Evolutionary conservation across 805 yeast genomes (phyloP), one percentile per base, ranked within the genome.

Genomic region (Saccharomycopsis lassenensis): DNA sequence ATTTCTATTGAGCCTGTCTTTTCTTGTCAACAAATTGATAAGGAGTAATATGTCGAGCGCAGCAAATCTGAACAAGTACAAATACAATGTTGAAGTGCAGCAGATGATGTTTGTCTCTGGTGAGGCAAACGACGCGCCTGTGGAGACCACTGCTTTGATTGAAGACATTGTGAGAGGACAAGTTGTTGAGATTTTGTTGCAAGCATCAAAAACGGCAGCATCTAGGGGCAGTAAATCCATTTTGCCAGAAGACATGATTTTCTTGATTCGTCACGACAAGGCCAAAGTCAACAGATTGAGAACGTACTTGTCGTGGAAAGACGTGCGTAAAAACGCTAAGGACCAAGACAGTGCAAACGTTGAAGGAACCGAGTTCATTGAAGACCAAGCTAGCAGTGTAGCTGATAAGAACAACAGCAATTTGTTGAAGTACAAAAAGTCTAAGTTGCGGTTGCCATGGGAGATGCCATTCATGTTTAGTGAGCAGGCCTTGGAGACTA

Each of bases 101-200:
- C 91, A 83, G 62, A 91, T 91, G 98, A 91, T 91, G 98, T 91
- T 91, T 63, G 98, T 91, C 38, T 70, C 80, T 37, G 98, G 98
- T 2, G 97, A 91, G 55, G 74, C 91, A 1, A 83, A 82, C 47
- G 98, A 91, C 50, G 93, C 97, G 1, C 94, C 96, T 0, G 69
- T 79, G 11, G 94, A 83, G 46, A 84, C 96, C 0, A 82, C 95
- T 0, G 75, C 89, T n/a, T 59, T 91, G 36, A 85, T 89, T 29
- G 98, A 91, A 54, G 97, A 91, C 52, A 85, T 91, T 31, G 97
- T 91, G 2, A 67, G 93, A 30, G 91, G 91, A 1, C 98, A 91
- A 56, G 97, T 91, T 24, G 77, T 87, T 28, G 95, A 89, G 50
- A 74, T 91, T 33, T 59, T 81, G 7, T 48, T 78, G 14, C 91